A percentile compares a stretch with the other conserved stretches of the same genome.
Conservation (phyloP, 2,329 filamentous ascomycete species). For the Boeremia lycopersici region DNA sequence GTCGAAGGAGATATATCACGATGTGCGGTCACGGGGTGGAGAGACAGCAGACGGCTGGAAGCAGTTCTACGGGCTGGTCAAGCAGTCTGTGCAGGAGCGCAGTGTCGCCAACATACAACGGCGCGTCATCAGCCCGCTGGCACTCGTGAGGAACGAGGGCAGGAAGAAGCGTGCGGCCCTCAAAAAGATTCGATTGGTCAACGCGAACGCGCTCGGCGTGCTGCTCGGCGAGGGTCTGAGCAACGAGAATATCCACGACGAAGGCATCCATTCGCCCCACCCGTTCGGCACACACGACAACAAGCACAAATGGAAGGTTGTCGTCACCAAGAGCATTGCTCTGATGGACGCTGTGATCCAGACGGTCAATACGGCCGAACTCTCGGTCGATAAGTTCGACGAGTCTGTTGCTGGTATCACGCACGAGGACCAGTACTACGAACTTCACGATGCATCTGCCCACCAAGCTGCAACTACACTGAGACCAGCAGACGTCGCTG, state of each 20-base stretch:
- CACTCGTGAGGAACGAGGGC: slow-evolving; percentile 75
- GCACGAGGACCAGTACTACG: slow-evolving; percentile 56
- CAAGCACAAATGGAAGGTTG: slow-evolving; percentile 68
- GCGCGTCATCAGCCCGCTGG: slow-evolving; percentile 77
- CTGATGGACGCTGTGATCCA: slow-evolving; percentile 85
- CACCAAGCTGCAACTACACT: slow-evolving; percentile 43
- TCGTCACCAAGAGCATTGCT: slow-evolving; percentile 78
- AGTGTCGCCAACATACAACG: slow-evolving; percentile 74
- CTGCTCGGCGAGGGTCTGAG: slow-evolving; percentile 84
- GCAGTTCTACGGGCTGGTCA: slow-evolving; percentile 80
- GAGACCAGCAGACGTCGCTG: slow-evolving; percentile 63
- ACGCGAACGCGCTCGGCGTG: slow-evolving; percentile 84
- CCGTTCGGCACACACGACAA: slow-evolving; percentile 55
- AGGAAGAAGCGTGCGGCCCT: slow-evolving; percentile 74
- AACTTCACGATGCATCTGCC: slow-evolving; percentile 47
- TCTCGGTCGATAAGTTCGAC: slow-evolving; percentile 60
- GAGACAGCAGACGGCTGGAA: slow-evolving; percentile 54
- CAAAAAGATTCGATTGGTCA: slow-evolving; percentile 75
- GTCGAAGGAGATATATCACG: slow-evolving; percentile 70
- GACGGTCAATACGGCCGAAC: slow-evolving; percentile 69
- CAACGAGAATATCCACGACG: slow-evolving; percentile 63
- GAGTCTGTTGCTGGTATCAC: slow-evolving; percentile 62
- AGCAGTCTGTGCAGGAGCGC: slow-evolving; percentile 73
- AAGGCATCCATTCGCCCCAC: slow-evolving; percentile 53
- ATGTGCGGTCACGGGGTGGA: slow-evolving; percentile 57